phyloP scores from a whole-genome alignment of 768 basidiomycete genomes.

The Cyclocybe aegerita region DNA sequence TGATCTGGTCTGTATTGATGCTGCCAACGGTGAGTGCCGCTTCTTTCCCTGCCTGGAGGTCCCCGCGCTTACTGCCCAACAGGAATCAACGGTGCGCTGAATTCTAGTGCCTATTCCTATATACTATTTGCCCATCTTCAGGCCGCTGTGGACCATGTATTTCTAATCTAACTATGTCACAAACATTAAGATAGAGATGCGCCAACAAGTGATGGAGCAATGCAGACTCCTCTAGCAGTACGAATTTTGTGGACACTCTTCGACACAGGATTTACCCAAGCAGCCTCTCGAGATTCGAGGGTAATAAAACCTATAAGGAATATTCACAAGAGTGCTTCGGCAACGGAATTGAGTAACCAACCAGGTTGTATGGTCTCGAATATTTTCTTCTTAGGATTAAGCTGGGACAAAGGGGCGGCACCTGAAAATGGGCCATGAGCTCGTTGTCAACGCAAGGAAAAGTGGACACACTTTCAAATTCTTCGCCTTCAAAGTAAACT shows the following conservation, averaged over 20 bases:
- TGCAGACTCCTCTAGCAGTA: conserved; percentile 81
- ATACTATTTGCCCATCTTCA: too few species aligned
- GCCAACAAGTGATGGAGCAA: conserved; percentile 79
- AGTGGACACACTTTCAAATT: conserved; percentile 67
- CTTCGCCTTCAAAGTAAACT: conserved; percentile 91
- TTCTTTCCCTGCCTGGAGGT: too few species aligned
- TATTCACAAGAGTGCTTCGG: neutral
- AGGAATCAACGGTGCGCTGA: too few species aligned
- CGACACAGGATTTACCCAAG: conserved; percentile 86
- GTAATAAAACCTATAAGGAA: conserved; percentile 74
- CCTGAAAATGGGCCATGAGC: conserved; percentile 31
- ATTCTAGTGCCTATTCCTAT: too few species aligned
- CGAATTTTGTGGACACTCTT: conserved; percentile 81
- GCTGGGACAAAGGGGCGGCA: conserved; percentile 69
- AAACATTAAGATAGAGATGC: conserved; percentile 80
- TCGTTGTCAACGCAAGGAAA: neutral
- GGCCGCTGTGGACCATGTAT: neutral
- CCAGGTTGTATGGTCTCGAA: conserved; percentile 97
- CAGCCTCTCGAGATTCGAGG: conserved; percentile 82
- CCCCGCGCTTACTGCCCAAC: too few species aligned
- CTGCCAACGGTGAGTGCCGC: too few species aligned
- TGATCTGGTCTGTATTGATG: too few species aligned
- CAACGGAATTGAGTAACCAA: conserved; percentile 22
- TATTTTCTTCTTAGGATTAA: conserved; percentile 99
- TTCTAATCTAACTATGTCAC: conserved; percentile 10